A percentile compares a stretch with the other conserved stretches of the same genome.
These are phyloP conservation scores for Cinnamomum micranthum DNA, from an alignment of 164 flowering plant genomes.

Conservation along the genomic window DNA sequence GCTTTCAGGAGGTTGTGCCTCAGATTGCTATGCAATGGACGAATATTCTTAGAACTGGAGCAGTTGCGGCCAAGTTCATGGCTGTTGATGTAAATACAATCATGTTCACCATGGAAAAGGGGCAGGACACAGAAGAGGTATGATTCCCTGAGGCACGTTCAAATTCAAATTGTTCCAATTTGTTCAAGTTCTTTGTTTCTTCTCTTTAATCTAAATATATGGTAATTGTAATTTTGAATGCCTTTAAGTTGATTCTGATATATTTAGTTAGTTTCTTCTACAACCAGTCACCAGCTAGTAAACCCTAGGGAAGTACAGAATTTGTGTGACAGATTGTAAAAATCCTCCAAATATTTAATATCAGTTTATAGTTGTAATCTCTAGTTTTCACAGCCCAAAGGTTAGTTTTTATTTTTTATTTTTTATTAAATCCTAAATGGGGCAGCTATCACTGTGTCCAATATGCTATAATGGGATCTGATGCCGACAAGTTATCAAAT, in stretches of 20 bases:
- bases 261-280: background rate
- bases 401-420: no score
- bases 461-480: no score
- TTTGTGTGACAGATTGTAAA: no score
- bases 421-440: no score
- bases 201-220: background rate
- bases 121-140: slow-evolving; percentile 47
- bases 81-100: slow-evolving; percentile 69
- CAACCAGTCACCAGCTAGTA: background rate
- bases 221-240: background rate
- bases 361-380: no score
- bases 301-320: no score
- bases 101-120: slow-evolving; percentile 79
- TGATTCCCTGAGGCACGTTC: slow-evolving; percentile 3
- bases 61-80: slow-evolving; percentile 54
- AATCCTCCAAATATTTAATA: no score
- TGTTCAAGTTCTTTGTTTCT: background rate
- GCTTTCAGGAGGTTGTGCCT: slow-evolving; percentile 56
- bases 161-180: background rate
- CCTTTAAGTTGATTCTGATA: background rate
- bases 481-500: no score
- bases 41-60: slow-evolving; percentile 65
- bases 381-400: no score
- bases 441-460: no score
- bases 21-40: slow-evolving; percentile 88